Evolutionary conservation across 148 eudicot genomes (phyloP).

Genomic region (Amaranthus hypochondriacus): DNA sequence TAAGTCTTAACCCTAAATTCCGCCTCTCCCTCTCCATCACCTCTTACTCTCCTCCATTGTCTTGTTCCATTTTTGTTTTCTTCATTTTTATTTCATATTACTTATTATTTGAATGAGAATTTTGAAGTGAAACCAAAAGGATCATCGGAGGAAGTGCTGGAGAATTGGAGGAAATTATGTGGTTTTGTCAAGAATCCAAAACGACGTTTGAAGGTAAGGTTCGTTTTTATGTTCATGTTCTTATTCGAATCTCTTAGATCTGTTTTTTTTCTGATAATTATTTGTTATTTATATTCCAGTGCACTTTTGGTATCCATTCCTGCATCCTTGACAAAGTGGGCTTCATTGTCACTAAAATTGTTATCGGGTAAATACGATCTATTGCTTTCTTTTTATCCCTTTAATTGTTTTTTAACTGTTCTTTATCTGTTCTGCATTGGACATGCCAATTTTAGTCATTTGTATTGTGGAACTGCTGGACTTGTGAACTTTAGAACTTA

Average conservation of each 20-base stretch:
- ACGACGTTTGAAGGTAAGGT: conserved; percentile 22
- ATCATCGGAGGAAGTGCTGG: conserved; percentile 34
- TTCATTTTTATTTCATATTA: background rate
- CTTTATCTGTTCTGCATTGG: background rate
- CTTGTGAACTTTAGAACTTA: too few relatives aligned
- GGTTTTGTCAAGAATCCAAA: conserved; percentile 46
- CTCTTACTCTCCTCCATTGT: conserved; percentile 18
- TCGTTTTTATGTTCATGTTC: too few relatives aligned
- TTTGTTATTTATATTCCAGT: conserved; percentile 34
- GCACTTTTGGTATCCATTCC: conserved; percentile 71
- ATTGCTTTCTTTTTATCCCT: background rate
- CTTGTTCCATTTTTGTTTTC: background rate
- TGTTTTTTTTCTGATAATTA: background rate
- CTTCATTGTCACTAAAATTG: conserved; percentile 66
- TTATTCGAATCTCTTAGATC: too few relatives aligned
- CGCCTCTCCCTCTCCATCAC: conserved; percentile 26
- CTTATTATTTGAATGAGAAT: conserved; percentile 22
- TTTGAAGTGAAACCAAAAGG: conserved; percentile 41
- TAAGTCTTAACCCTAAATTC: conserved; percentile 13
- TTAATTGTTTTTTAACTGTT: too few relatives aligned
- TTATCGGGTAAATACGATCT: conserved; percentile 56
- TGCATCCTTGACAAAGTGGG: conserved; percentile 71
- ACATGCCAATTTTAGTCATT: background rate
- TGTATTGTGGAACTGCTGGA: too few relatives aligned
- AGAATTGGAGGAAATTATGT: conserved; percentile 36